These are phyloP conservation scores for Rhytidiadelphus loreus DNA, from an alignment of 225 moss, liverwort and hornwort species.

Conservation along the genomic window DNA sequence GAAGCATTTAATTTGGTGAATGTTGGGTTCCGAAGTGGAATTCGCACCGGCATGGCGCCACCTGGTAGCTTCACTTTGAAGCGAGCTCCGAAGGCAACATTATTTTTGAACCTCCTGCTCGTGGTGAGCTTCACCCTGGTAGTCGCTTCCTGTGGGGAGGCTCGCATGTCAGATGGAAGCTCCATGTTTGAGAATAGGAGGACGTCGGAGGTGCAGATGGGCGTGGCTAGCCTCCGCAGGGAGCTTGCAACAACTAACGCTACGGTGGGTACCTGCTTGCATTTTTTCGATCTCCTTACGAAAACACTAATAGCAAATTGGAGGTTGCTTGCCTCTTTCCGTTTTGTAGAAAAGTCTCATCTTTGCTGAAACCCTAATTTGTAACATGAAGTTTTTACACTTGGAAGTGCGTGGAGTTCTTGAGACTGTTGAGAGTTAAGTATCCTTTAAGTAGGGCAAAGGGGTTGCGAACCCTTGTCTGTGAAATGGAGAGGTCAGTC, in stretches of 20 bases:
- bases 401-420: background rate
- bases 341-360: background rate
- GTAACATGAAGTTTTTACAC: background rate
- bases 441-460: background rate
- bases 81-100: background rate
- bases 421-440: background rate
- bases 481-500: background rate
- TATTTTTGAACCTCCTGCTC: slow-evolving; percentile 5
- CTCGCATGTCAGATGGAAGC: background rate
- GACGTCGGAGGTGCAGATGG: background rate
- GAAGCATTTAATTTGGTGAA: background rate
- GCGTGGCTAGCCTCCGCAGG: slow-evolving; percentile 6
- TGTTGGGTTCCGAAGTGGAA: background rate
- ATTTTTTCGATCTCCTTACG: background rate
- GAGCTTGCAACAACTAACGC: slow-evolving; percentile 3
- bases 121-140: background rate
- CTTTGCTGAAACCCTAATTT: background rate
- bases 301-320: background rate
- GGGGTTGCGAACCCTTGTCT: background rate
- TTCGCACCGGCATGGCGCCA: background rate
- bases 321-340: background rate
- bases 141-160: slow-evolving; percentile 9
- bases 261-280: slow-evolving; percentile 11
- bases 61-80: background rate
- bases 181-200: background rate